Evolutionary conservation across 371 early-diverging fungal species (phyloP), one percentile per base, ranked within the genome.

Genomic region (Lichtheimia ornata): DNA sequence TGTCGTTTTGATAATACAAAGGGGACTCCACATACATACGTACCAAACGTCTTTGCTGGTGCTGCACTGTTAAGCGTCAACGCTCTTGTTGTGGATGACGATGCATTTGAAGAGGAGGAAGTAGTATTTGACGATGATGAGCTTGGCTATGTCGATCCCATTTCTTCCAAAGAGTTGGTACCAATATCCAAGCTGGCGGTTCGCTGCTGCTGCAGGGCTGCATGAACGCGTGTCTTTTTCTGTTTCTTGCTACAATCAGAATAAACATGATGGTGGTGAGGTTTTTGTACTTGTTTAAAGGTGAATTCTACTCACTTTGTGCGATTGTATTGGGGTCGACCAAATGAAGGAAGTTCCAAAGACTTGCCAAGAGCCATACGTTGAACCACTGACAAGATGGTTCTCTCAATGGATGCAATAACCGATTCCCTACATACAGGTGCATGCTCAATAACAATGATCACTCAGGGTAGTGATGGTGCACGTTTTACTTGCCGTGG

Each of bases 401-500:
- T 51, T 5, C 28, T 27, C 54, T 64, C 64, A 15, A 64, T 64
- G 2, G 45, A 9, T 11, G 18, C 58, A 14, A 64, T 49, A 15
- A 64, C 20, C 1, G 35, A 14, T 22, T 64, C 28, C 17, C 64
- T 64, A 27, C 2, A 35, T 5, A 11, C 11, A 35, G 5, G 9
- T 2, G 9, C 0, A n/a, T 9, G 11, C 11, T 35, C 11, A 9
- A 35, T 9, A 35, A 35, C 9, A 9, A 35, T 9, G 9, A n/a
- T n/a, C n/a, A n/a, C n/a, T n/a, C n/a, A n/a, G n/a, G n/a, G n/a
- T n/a, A n/a, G n/a, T n/a, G n/a, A n/a, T n/a, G n/a, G n/a, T n/a
- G n/a, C n/a, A n/a, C n/a, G n/a, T n/a, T n/a, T n/a, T n/a, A 51
- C 11, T 11, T 56, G 57, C 57, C 63, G 41, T 35, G 63, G 50